Conservation (phyloP, 805 yeast species). For the Candida loeiensis region DNA sequence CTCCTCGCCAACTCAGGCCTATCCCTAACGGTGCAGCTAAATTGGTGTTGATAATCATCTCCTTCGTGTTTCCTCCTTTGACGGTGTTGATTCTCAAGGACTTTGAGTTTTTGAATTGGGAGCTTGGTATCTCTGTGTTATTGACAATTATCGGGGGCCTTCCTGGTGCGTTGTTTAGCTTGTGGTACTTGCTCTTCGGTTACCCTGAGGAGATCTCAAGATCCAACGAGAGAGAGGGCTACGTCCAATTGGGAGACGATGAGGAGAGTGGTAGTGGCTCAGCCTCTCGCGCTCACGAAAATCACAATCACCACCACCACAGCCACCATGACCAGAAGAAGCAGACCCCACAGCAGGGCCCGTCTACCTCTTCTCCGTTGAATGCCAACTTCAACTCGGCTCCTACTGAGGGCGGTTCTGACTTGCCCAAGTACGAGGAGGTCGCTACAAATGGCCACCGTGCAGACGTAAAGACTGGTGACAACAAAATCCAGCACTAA, state of each 20-base stretch:
- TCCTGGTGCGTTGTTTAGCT: conserved; percentile 32
- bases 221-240: conserved; percentile 15
- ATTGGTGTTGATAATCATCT: conserved; percentile 21
- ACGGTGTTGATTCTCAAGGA: conserved; percentile 32
- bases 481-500: conserved; percentile 30
- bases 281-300: neutral
- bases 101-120: conserved; percentile 31
- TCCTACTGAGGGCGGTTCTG: conserved; percentile 3
- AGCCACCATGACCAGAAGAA: neutral
- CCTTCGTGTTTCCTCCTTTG: conserved; percentile 36
- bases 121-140: conserved; percentile 29
- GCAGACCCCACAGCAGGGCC: neutral
- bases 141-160: conserved; percentile 32
- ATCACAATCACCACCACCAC: conserved; percentile 1
- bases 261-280: conserved; percentile 9
- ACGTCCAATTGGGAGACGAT: conserved; percentile 20
- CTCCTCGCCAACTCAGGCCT: neutral
- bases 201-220: conserved; percentile 6
- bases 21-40: conserved; percentile 9
- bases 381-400: neutral
- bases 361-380: neutral
- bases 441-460: conserved; percentile 13
- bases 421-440: conserved; percentile 25
- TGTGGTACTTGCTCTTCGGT: conserved; percentile 18
- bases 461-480: conserved; percentile 16